These are phyloP conservation scores for Salvia hispanica DNA, from an alignment of 257 asterid genomes.

Conservation along the genomic window DNA sequence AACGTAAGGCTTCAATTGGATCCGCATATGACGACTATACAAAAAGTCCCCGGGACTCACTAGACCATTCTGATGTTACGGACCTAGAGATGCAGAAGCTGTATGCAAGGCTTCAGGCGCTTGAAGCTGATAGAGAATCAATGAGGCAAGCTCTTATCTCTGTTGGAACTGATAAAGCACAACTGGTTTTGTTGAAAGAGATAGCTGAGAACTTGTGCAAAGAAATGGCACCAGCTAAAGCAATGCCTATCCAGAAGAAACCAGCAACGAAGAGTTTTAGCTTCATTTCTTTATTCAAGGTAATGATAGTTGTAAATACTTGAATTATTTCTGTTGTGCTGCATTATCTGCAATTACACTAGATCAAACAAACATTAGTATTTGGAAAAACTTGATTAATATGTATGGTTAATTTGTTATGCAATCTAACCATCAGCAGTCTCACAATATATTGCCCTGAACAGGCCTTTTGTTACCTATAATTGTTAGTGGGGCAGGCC, in stretches of 20 bases:
- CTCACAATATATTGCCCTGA: background rate
- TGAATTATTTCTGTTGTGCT: conserved; percentile 21
- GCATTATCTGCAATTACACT: background rate
- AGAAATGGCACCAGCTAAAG: conserved; percentile 66
- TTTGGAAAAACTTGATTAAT: conserved; percentile 4
- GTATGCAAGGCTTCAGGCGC: conserved; percentile 87
- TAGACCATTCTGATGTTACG: conserved; percentile 43
- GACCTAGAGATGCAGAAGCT: conserved; percentile 86
- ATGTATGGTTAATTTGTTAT: background rate
- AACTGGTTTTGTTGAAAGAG: conserved; percentile 81
- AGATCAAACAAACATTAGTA: conserved; percentile 7
- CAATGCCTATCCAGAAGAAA: conserved; percentile 55
- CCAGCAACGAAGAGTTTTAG: conserved; percentile 49
- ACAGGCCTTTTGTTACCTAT: conserved; percentile 1
- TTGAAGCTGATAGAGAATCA: conserved; percentile 97
- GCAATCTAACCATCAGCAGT: background rate
- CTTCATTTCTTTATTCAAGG: conserved; percentile 69
- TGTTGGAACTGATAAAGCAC: conserved; percentile 94
- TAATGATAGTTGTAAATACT: conserved; percentile 33
- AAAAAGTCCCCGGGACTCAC: conserved; percentile 59
- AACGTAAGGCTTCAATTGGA: conserved; percentile 57
- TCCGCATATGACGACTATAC: conserved; percentile 48
- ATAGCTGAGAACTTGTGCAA: conserved; percentile 90
- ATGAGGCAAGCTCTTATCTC: conserved; percentile 92
- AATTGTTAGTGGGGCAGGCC: background rate